Evolutionary conservation across 208 protist species (phyloP).

Genomic region (Trypanosoma congolense): DNA sequence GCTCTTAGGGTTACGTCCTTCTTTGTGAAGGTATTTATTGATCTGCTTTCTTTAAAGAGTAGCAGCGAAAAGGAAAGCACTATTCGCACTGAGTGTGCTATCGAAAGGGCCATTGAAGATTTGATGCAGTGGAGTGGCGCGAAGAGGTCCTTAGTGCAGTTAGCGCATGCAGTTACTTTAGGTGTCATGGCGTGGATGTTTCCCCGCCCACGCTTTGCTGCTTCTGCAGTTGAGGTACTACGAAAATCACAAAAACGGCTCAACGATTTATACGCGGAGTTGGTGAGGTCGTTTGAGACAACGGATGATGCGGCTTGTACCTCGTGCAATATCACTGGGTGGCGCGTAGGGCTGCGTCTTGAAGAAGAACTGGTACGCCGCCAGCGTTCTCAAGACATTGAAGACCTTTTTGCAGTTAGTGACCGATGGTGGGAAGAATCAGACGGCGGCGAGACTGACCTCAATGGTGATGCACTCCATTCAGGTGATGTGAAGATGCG

Average conservation of each 20-base stretch:
- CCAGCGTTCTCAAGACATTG: not conserved
- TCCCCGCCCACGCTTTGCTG: conserved; percentile 21
- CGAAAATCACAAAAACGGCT: conserved; percentile 22
- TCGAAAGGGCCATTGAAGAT: conserved; percentile 3
- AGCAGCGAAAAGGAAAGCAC: not conserved
- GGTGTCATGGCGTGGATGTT: conserved; percentile 29
- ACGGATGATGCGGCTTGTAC: not conserved
- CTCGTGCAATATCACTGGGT: conserved; percentile 1
- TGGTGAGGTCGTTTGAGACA: not conserved
- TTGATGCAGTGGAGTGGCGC: conserved; percentile 7
- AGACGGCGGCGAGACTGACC: too few relatives aligned
- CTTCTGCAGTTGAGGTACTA: conserved; percentile 29
- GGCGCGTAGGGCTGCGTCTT: not conserved
- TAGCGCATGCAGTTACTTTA: conserved; percentile 42
- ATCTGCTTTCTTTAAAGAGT: conserved; percentile 16
- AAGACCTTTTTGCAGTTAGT: not conserved
- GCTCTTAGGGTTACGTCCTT: conserved; percentile 24
- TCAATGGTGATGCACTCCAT: not conserved
- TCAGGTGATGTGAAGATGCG: conserved; percentile 22
- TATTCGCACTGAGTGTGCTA: not conserved
- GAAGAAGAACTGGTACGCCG: not conserved
- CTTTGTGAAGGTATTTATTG: conserved; percentile 19
- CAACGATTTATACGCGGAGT: not conserved
- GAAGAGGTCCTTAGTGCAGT: conserved; percentile 35
- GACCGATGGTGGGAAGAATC: not conserved